These are phyloP conservation scores for Trichopus zeylanicus DNA, from an alignment of 116 monocot genomes.

Conservation along the genomic window DNA sequence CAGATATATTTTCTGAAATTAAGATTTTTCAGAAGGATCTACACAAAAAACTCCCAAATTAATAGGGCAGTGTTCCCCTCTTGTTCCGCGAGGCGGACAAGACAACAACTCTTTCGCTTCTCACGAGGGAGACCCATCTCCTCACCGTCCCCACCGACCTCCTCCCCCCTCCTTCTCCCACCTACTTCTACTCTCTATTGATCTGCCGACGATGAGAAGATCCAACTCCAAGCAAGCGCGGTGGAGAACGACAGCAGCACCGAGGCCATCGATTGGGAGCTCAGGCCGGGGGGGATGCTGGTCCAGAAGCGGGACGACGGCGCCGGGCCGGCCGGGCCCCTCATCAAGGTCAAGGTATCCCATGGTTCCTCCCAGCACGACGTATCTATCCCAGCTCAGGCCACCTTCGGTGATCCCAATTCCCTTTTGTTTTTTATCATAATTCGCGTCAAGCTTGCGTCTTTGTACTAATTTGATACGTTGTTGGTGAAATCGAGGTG, in stretches of 20 bases:
- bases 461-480: neutral
- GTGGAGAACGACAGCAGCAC: conserved; percentile 3
- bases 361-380: conserved; percentile 36
- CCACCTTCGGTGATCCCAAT: conserved; percentile 39
- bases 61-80: too few species aligned
- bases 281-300: conserved; percentile 56
- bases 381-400: conserved; percentile 43
- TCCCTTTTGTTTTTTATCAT: neutral
- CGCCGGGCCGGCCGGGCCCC: conserved; percentile 6
- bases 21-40: too few species aligned
- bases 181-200: neutral
- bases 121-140: conserved; percentile 3
- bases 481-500: neutral
- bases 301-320: conserved; percentile 44
- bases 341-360: conserved; percentile 48
- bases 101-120: too few species aligned
- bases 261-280: conserved; percentile 19
- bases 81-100: too few species aligned
- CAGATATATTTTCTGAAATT: too few species aligned
- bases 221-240: conserved; percentile 14
- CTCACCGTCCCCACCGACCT: neutral
- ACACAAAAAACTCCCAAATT: too few species aligned
- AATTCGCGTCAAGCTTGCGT: neutral
- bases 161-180: neutral
- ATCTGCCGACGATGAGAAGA: conserved; percentile 12